These are phyloP conservation scores for Schizosaccharomyces osmophilus DNA, from an alignment of 805 yeast genomes.

Conservation along the genomic window DNA sequence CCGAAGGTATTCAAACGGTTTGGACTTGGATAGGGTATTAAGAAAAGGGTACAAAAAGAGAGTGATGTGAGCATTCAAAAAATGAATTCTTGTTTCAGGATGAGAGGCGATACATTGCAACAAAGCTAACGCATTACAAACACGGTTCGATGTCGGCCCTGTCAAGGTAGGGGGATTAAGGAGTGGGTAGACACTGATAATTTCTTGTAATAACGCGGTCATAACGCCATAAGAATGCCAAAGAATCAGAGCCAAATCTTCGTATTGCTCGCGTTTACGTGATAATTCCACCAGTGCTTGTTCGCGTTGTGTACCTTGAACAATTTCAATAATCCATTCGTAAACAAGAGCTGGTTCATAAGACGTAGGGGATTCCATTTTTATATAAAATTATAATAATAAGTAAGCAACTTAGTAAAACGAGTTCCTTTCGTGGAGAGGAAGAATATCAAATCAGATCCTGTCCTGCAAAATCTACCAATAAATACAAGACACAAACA, in stretches of 20 bases:
- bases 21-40: conserved; percentile 70
- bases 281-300: conserved; percentile 82
- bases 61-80: conserved; percentile 76
- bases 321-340: conserved; percentile 72
- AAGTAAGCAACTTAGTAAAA: background rate
- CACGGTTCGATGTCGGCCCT: conserved; percentile 72
- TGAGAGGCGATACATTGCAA: conserved; percentile 94
- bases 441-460: background rate
- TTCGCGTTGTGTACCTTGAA: conserved; percentile 76
- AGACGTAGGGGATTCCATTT: background rate
- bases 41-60: conserved; percentile 79
- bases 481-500: too few relatives aligned
- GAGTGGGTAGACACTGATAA: conserved; percentile 70
- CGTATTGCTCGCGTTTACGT: conserved; percentile 81
- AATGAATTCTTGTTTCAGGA: conserved; percentile 63
- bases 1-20: conserved; percentile 82
- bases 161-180: conserved; percentile 68
- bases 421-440: background rate
- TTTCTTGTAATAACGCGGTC: conserved; percentile 75
- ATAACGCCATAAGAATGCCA: conserved; percentile 91
- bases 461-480: too few relatives aligned
- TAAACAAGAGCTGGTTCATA: conserved; percentile 38
- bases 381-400: background rate
- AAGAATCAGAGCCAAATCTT: conserved; percentile 70
- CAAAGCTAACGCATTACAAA: conserved; percentile 82